Evolutionary conservation across 139 green algal species (phyloP).

Genomic region (Protoeuglena noctilucae): DNA sequence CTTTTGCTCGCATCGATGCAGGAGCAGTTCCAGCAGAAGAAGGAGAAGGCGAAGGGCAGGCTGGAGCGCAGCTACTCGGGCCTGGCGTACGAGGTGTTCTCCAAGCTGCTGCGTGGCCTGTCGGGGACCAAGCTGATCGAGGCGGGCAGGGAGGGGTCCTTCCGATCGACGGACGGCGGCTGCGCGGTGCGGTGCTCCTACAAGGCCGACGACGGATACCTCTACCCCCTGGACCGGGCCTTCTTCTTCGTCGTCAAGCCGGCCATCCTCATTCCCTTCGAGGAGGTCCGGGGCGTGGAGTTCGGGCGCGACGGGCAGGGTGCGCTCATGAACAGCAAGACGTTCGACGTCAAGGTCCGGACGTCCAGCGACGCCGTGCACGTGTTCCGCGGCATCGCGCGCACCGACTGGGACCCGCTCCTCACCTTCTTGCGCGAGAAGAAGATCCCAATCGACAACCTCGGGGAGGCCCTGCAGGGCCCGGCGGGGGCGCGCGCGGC

Average conservation of each 20-base stretch:
- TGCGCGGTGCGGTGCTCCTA: conserved; percentile 59
- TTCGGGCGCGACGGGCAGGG: conserved; percentile 64
- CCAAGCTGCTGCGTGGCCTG: conserved; percentile 58
- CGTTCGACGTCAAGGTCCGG: conserved; percentile 80
- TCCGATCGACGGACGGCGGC: conserved; percentile 34
- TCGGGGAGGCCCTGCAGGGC: conserved; percentile 45
- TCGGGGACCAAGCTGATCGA: conserved; percentile 68
- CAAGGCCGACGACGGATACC: conserved; percentile 72
- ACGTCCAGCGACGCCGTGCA: conserved; percentile 35
- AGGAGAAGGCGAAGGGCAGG: conserved; percentile 47
- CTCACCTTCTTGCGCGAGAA: conserved; percentile 73
- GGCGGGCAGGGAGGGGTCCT: conserved; percentile 42
- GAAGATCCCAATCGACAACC: conserved; percentile 69
- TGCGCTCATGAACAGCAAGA: conserved; percentile 36
- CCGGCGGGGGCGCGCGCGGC: conserved; percentile 20
- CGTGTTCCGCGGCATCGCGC: conserved; percentile 71
- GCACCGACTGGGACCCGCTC: conserved; percentile 75
- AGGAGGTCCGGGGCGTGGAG: conserved; percentile 78
- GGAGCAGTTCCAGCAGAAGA: conserved; percentile 56
- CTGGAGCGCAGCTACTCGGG: conserved; percentile 40
- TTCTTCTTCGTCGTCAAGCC: conserved; percentile 98
- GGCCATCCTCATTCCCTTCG: conserved; percentile 68
- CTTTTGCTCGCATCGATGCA: conserved; percentile 61
- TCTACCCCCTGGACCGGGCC: conserved; percentile 86
- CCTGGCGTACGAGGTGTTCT: conserved; percentile 71